phyloP scores from a whole-genome alignment of 495 filamentous ascomycete species.

The Penicillium diatomitis region DNA sequence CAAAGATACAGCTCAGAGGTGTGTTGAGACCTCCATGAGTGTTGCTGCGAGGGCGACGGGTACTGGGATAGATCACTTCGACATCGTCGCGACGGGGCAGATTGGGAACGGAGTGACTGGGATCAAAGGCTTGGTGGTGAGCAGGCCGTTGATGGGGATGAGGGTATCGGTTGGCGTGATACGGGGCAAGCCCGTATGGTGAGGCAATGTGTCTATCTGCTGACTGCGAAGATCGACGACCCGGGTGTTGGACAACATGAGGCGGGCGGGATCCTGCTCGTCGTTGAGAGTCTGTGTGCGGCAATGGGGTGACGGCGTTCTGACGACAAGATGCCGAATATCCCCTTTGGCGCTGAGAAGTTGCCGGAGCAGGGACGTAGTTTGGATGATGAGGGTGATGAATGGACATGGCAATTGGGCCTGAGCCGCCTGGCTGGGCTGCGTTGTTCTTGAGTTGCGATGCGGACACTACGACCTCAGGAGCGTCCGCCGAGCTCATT shows the following conservation, averaged over 20 bases:
- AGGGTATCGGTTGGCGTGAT: constrained; percentile 13
- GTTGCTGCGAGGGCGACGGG: constrained; percentile 28
- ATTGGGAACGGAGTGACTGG: constrained; percentile 11
- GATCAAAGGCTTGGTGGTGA: constrained; percentile 16
- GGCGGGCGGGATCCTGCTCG: constrained; percentile 5
- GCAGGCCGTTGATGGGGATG: constrained; percentile 11
- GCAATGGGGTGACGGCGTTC: not conserved
- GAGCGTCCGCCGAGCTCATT: constrained; percentile 32
- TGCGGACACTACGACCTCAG: constrained; percentile 27
- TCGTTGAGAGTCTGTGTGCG: constrained; percentile 3
- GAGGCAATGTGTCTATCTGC: constrained; percentile 20
- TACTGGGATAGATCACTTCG: constrained; percentile 29
- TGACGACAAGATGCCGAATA: constrained; percentile 14
- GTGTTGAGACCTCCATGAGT: constrained; percentile 21
- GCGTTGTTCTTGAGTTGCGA: constrained; percentile 20
- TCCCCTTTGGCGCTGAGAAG: constrained; percentile 4
- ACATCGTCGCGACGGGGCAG: constrained; percentile 24
- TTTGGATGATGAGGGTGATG: constrained; percentile 25
- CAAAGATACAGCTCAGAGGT: constrained; percentile 28
- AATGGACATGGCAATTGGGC: constrained; percentile 9
- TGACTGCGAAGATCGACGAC: constrained; percentile 16
- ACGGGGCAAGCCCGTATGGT: constrained; percentile 24
- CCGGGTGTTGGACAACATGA: constrained; percentile 3
- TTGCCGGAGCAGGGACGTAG: constrained; percentile 8
- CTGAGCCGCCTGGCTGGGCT: constrained; percentile 19